Evolutionary conservation across 805 yeast genomes (phyloP), one percentile per base, ranked within the genome.

Genomic region (Candida silvatica): DNA sequence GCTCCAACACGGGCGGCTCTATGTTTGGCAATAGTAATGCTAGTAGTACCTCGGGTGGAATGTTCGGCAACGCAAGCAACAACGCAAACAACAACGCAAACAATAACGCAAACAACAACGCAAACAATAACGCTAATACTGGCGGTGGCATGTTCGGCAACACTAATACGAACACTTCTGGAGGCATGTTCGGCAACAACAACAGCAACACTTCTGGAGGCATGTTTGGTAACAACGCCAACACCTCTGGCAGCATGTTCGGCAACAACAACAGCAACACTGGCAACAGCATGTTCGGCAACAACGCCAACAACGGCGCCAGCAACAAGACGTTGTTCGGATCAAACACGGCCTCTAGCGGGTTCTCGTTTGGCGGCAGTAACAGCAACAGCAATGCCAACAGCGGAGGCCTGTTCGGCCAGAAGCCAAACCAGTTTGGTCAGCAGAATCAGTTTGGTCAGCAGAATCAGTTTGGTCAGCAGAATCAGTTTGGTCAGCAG

Each of bases 1-100:
- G 17, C 19, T n/a, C n/a, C n/a, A n/a, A n/a, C n/a, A 22, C 37
- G 4, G 67, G 64, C 38, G 63, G 61, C 17, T 42, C n/a, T n/a
- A n/a, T 63, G 36, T 64, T 60, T 47, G 62, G 17, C 3, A 53
- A 44, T 44, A 42, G 52, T 38, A 40, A 27, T 28, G 25, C 39
- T n/a, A 35, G 24, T 23, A 14, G 6, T 11, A 26, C 14, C 3
- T 19, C 7, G 35, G 41, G 5, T 26, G 35, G 11, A 35, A 34
- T 24, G 31, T 30, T 41, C 16, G 28, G 34, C 17, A 36, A 37
- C 27, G 28, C 40, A 38, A 14, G 29, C 31, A 25, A 23, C 42
- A 19, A 27, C 35, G 30, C 45, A 16, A 26, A 26, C 16, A 26
- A 16, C 6, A 17, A 16, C 11, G 16, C 14, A 15, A 26, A 26